phyloP scores from a whole-genome alignment of 2,329 filamentous ascomycete genomes.

The Xylogone sp. region DNA sequence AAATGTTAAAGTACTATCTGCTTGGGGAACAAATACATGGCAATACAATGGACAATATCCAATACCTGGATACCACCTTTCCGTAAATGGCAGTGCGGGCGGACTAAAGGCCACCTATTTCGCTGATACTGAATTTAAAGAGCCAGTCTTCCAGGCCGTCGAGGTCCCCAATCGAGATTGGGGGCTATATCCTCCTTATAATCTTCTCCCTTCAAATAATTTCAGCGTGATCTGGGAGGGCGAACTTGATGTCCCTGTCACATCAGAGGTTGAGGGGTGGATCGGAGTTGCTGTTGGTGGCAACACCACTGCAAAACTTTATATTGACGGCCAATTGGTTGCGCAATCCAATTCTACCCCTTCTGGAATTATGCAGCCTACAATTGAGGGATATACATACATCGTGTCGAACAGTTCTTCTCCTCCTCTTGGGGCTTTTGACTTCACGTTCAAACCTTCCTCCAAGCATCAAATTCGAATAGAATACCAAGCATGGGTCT shows the following conservation, averaged over 20 bases:
- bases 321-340: constrained; percentile 30
- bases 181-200: constrained; percentile 39
- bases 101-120: constrained; percentile 38
- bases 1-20: constrained; percentile 31
- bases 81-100: constrained; percentile 30
- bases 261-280: constrained; percentile 35
- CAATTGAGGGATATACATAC: constrained; percentile 36
- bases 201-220: constrained; percentile 38
- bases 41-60: constrained; percentile 40
- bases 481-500: constrained; percentile 38
- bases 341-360: constrained; percentile 22
- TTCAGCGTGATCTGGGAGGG: constrained; percentile 43
- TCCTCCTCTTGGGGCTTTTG: constrained; percentile 31
- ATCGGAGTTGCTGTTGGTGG: constrained; percentile 37
- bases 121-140: constrained; percentile 34
- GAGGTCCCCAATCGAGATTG: constrained; percentile 39
- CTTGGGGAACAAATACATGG: constrained; percentile 41
- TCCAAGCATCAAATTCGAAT: constrained; percentile 33
- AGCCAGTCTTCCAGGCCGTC: constrained; percentile 24
- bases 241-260: constrained; percentile 32
- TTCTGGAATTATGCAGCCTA: constrained; percentile 33
- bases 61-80: constrained; percentile 38
- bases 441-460: constrained; percentile 34
- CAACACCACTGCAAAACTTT: constrained; percentile 37
- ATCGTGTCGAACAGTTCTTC: constrained; percentile 31